Conservation (phyloP, 441 rosid genomes). For the Gossypium trilobum region DNA sequence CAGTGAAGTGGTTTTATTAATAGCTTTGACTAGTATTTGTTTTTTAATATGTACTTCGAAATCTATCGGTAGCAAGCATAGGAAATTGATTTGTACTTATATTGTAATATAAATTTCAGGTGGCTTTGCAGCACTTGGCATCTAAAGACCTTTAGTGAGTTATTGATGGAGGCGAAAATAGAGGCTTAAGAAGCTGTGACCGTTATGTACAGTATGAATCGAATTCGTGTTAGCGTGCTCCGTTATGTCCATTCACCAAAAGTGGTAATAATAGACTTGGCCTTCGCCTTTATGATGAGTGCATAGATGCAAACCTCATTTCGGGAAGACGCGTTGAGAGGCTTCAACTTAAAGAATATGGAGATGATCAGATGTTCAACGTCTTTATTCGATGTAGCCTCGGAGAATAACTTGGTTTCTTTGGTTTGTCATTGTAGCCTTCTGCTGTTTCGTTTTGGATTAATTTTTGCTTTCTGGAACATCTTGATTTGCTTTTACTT, state of each 20-base stretch:
- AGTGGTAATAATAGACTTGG: constrained; percentile 30
- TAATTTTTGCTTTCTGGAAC: neutral
- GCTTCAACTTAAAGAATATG: constrained; percentile 50
- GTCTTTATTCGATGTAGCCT: constrained; percentile 79
- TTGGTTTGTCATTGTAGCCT: constrained; percentile 88
- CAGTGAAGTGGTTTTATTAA: too few relatives aligned
- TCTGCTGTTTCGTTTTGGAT: neutral
- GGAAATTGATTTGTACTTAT: neutral
- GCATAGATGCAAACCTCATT: constrained; percentile 74
- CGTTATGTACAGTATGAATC: constrained; percentile 52
- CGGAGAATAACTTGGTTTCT: constrained; percentile 74
- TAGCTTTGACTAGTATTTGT: too few relatives aligned
- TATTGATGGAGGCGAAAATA: constrained; percentile 75
- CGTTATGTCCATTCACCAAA: constrained; percentile 54
- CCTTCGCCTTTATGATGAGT: constrained; percentile 66
- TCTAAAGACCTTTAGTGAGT: constrained; percentile 53
- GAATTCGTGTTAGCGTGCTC: constrained; percentile 75
- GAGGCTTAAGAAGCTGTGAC: constrained; percentile 81
- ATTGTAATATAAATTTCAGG: constrained; percentile 40
- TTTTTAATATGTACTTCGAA: too few relatives aligned
- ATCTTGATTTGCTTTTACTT: neutral
- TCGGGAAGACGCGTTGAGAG: constrained; percentile 42
- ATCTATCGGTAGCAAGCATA: too few relatives aligned
- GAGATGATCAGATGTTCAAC: constrained; percentile 61
- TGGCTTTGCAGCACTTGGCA: constrained; percentile 72